Percentiles rank a stretch among this genome's conserved stretches.
phyloP scores from a whole-genome alignment of 768 basidiomycete genomes.

The Holtermanniella nyarrowii region DNA sequence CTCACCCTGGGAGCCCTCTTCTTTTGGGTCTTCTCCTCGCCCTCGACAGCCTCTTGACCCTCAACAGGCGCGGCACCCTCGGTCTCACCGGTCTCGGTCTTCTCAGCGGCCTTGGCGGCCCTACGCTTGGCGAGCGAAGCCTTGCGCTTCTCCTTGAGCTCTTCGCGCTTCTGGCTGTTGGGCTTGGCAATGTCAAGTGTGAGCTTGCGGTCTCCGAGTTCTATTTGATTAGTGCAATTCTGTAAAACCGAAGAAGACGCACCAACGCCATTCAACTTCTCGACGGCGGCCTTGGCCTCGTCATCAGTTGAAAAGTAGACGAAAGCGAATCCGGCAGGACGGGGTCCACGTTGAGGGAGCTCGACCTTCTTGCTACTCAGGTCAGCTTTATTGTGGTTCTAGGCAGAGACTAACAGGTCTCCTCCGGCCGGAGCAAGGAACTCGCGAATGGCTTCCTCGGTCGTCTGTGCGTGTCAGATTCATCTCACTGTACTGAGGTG shows the following conservation, averaged over 20 bases:
- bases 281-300: slow-evolving; percentile 33
- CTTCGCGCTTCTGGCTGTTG: slow-evolving; percentile 19
- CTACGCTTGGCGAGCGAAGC: slow-evolving; percentile 6
- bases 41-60: slow-evolving; percentile 9
- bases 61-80: slow-evolving; percentile 21
- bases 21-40: slow-evolving; percentile 25
- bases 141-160: slow-evolving; percentile 17
- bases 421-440: slow-evolving; percentile 27
- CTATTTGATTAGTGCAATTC: slow-evolving; percentile 7
- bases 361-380: slow-evolving; percentile 16
- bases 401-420: slow-evolving; percentile 24
- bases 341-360: slow-evolving; percentile 23
- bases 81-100: slow-evolving; percentile 10
- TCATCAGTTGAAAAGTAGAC: slow-evolving; percentile 26
- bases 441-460: slow-evolving; percentile 32
- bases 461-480: slow-evolving; percentile 7
- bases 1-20: slow-evolving; percentile 20
- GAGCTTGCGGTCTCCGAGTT: slow-evolving; percentile 41
- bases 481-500: background rate
- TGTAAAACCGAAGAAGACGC: slow-evolving; percentile 5
- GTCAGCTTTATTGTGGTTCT: no score
- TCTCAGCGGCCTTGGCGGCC: slow-evolving; percentile 8
- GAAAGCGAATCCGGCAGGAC: slow-evolving; percentile 37
- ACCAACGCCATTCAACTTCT: slow-evolving; percentile 35
- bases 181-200: slow-evolving; percentile 26